Conservation (phyloP, 176 grass and related monocot species). For the Carex myosuroides region DNA sequence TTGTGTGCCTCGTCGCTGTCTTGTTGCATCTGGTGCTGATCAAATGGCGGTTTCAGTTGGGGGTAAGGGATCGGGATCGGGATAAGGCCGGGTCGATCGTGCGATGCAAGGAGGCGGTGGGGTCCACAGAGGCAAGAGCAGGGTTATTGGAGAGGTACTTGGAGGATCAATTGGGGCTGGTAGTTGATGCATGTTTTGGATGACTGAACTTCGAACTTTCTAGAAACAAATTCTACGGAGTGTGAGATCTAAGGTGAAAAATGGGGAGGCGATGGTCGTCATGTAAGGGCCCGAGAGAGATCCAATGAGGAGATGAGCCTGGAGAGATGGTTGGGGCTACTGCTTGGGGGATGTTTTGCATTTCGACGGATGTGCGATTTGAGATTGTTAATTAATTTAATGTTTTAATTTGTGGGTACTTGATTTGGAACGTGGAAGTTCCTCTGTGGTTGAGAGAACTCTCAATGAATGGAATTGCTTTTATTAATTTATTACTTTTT, state of each 20-base stretch:
- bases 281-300: neutral
- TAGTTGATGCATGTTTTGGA: conserved; percentile 8
- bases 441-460: neutral
- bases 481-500: neutral
- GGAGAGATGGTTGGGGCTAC: neutral
- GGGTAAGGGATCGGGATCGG: neutral
- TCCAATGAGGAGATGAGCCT: neutral
- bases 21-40: conserved; percentile 27
- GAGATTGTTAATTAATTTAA: neutral
- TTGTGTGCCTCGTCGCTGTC: conserved; percentile 35
- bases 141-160: conserved; percentile 52
- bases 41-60: neutral
- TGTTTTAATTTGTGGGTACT: neutral
- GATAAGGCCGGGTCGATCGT: neutral
- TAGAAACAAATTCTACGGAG: neutral
- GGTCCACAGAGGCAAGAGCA: neutral
- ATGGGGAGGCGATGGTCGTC: neutral
- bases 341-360: neutral
- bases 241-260: neutral
- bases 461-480: neutral
- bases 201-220: neutral
- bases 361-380: neutral
- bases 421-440: neutral
- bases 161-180: conserved; percentile 66
- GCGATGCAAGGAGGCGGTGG: neutral